These are phyloP conservation scores for Penicillium sp. DNA, from an alignment of 2,329 filamentous ascomycete genomes.

Conservation along the genomic window DNA sequence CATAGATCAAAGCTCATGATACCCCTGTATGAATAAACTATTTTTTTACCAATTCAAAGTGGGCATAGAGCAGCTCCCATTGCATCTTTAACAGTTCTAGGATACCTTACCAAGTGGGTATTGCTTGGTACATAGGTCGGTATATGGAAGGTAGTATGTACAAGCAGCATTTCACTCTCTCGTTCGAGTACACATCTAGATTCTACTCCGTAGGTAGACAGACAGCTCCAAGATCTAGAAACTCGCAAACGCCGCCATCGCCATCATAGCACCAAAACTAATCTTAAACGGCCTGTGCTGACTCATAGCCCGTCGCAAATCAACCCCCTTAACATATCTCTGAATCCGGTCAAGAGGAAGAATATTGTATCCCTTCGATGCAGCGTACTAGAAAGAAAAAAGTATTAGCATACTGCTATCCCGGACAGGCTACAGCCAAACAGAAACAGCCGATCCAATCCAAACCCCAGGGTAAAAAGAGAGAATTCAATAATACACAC, in stretches of 20 bases:
- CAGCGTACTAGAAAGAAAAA: constrained; percentile 37
- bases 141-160: constrained; percentile 17
- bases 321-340: constrained; percentile 40
- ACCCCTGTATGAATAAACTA: constrained; percentile 27
- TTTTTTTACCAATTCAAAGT: constrained; percentile 12
- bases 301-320: constrained; percentile 39
- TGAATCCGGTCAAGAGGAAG: constrained; percentile 42
- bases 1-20: constrained; percentile 32
- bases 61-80: background rate
- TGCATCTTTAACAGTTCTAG: background rate
- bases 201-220: too few species aligned
- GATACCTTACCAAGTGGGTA: background rate
- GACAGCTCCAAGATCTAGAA: constrained; percentile 28
- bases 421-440: too few species aligned
- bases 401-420: too few species aligned
- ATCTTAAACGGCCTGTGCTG: constrained; percentile 46
- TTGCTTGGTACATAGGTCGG: too few species aligned
- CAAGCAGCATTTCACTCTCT: background rate
- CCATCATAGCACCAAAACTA: constrained; percentile 46
- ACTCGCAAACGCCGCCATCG: constrained; percentile 45
- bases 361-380: constrained; percentile 47
- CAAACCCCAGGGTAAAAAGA: background rate
- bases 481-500: constrained; percentile 30
- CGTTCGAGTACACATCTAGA: background rate
- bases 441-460: too few species aligned